Conservation (phyloP, 164 flowering plant species). For the Vitis rupestris region DNA sequence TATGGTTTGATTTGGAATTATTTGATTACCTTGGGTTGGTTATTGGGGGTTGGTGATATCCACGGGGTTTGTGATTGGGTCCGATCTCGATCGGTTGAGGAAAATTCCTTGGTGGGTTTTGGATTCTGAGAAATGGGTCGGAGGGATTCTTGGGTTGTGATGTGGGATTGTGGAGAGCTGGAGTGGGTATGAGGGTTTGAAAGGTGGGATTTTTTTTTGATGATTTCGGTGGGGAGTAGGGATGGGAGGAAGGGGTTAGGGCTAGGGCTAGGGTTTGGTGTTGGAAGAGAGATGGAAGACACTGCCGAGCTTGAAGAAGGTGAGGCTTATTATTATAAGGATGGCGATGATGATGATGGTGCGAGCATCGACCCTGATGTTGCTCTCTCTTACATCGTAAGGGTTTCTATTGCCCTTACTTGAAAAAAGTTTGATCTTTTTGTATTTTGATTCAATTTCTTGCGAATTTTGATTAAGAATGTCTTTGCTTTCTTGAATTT, state of each 20-base stretch:
- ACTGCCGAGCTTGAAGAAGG: slow-evolving; percentile 92
- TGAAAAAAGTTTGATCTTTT: not conserved
- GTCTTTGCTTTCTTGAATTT: not conserved
- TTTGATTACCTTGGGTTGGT: not conserved
- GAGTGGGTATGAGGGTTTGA: slow-evolving; percentile 19
- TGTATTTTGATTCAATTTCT: not conserved
- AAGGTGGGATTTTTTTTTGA: slow-evolving; percentile 17
- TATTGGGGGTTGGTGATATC: slow-evolving; percentile 21
- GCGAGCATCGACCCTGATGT: slow-evolving; percentile 58
- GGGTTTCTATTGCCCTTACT: slow-evolving; percentile 9
- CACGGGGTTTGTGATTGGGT: slow-evolving; percentile 20
- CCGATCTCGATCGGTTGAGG: slow-evolving; percentile 21
- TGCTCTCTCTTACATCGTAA: slow-evolving; percentile 60
- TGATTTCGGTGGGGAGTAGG: slow-evolving; percentile 69
- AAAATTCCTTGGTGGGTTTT: slow-evolving; percentile 19
- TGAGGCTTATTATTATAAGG: slow-evolving; percentile 62
- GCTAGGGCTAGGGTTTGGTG: slow-evolving; percentile 53
- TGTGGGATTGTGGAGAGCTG: slow-evolving; percentile 8
- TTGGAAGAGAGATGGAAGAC: slow-evolving; percentile 63
- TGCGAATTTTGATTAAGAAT: not conserved
- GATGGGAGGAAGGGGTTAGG: slow-evolving; percentile 72
- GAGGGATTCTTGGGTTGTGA: slow-evolving; percentile 11
- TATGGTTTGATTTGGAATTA: not conserved
- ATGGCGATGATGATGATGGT: slow-evolving; percentile 28
- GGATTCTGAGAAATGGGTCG: slow-evolving; percentile 23